Evolutionary conservation across 2,329 filamentous ascomycete species (phyloP).

Genomic region (Pyricularia sp.): DNA sequence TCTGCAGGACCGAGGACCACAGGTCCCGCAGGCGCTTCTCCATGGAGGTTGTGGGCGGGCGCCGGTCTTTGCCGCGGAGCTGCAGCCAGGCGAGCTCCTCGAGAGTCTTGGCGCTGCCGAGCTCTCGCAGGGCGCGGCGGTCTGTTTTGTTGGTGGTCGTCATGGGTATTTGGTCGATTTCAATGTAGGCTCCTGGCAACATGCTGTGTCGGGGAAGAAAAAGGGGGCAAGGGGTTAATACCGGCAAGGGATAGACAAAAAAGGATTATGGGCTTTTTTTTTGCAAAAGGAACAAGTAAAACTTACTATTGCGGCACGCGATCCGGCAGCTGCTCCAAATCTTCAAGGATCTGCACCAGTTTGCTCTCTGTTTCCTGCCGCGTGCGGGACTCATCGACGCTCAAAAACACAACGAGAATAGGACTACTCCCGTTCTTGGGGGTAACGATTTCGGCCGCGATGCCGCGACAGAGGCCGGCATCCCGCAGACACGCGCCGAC

Average conservation of each 20-base stretch:
- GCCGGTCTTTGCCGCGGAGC: slow-evolving; percentile 12
- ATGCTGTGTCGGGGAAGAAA: slow-evolving; percentile 8
- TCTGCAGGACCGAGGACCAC: slow-evolving; percentile 31
- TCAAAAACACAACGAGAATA: neutral
- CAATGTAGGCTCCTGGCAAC: slow-evolving; percentile 14
- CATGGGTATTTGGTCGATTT: slow-evolving; percentile 16
- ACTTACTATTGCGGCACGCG: slow-evolving; percentile 9
- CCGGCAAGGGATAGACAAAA: neutral
- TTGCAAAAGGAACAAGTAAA: neutral
- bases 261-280: neutral
- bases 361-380: neutral
- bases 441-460: neutral
- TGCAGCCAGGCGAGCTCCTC: slow-evolving; percentile 3
- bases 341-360: neutral
- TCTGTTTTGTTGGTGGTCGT: slow-evolving; percentile 15
- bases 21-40: slow-evolving; percentile 34
- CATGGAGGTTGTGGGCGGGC: slow-evolving; percentile 20
- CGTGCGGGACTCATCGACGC: neutral
- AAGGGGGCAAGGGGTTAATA: neutral
- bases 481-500: neutral
- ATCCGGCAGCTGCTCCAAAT: neutral
- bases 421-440: neutral
- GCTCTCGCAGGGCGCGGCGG: slow-evolving; percentile 10
- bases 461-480: neutral
- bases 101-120: neutral